Percentiles rank a stretch among this genome's conserved stretches.
Evolutionary conservation across 306 rosid species (phyloP).

Genomic region (Cicer arietinum): DNA sequence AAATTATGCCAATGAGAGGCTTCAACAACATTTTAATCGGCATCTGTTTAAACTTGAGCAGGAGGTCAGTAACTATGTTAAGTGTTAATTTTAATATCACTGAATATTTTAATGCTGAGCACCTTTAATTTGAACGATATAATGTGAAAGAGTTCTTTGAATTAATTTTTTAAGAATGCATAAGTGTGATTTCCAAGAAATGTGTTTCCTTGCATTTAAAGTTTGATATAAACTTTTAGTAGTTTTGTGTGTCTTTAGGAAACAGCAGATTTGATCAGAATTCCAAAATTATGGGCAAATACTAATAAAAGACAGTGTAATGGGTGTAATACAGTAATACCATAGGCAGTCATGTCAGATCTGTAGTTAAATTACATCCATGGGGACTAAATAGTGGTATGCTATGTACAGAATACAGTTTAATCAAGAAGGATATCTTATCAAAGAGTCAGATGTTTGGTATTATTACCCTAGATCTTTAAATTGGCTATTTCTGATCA

Average conservation of each 20-base stretch:
- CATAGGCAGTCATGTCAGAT: constrained; percentile 10
- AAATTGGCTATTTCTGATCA: constrained; percentile 28
- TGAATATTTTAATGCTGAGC: constrained; percentile 24
- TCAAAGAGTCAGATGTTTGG: constrained; percentile 8
- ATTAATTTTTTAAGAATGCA: constrained; percentile 27
- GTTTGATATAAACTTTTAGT: constrained; percentile 25
- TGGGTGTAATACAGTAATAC: constrained; percentile 8
- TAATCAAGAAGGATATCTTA: constrained; percentile 9
- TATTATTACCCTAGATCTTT: constrained; percentile 20
- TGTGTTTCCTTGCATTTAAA: constrained; percentile 6
- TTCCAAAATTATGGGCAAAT: constrained; percentile 28
- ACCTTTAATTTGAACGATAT: constrained; percentile 15
- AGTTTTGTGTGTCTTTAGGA: constrained; percentile 5
- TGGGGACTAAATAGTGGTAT: constrained; percentile 18
- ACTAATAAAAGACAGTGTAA: constrained; percentile 10
- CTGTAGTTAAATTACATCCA: constrained; percentile 14
- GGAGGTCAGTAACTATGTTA: constrained; percentile 65
- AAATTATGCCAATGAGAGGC: constrained; percentile 98
- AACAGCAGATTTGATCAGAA: constrained; percentile 5
- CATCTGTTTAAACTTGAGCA: constrained; percentile 88
- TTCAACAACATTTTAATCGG: constrained; percentile 89
- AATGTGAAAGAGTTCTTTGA: constrained; percentile 11
- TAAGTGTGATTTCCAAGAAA: constrained; percentile 1
- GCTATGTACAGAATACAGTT: constrained; percentile 1
- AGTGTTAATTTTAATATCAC: constrained; percentile 1